Conservation (phyloP, 129 eudicot genomes). For the Helichrysum umbraculigerum region DNA sequence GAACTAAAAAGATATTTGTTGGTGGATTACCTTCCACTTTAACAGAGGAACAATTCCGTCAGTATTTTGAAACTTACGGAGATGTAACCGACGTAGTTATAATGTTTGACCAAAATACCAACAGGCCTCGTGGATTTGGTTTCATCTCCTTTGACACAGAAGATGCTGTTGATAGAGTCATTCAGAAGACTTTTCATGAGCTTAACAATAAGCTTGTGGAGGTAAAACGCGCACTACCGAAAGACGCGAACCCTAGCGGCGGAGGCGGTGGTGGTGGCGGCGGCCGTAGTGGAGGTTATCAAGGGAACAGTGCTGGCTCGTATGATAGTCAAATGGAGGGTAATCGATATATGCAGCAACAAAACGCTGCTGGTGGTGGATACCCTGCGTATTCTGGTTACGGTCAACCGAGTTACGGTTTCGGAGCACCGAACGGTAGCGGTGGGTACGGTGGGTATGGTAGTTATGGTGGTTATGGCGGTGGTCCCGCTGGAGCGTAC, state of each 20-base stretch:
- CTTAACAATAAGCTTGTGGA: slow-evolving; percentile 56
- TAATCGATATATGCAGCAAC: slow-evolving; percentile 45
- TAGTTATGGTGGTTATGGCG: slow-evolving; percentile 43
- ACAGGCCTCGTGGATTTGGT: slow-evolving; percentile 84
- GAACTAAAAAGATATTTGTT: slow-evolving; percentile 82
- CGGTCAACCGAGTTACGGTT: slow-evolving; percentile 49
- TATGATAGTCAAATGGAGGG: slow-evolving; percentile 47
- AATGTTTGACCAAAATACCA: slow-evolving; percentile 73
- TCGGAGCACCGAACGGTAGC: slow-evolving; percentile 41
- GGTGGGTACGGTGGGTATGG: slow-evolving; percentile 47
- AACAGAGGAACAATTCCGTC: slow-evolving; percentile 60
- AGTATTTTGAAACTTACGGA: slow-evolving; percentile 59
- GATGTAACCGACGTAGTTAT: slow-evolving; percentile 65
- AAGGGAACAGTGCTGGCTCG: slow-evolving; percentile 36
- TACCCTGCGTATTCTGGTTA: slow-evolving; percentile 48
- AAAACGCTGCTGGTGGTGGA: slow-evolving; percentile 45
- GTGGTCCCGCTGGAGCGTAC: slow-evolving; percentile 44
- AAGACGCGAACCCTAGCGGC: slow-evolving; percentile 53
- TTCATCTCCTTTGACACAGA: slow-evolving; percentile 71
- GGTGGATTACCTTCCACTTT: slow-evolving; percentile 80
- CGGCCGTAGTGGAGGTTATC: slow-evolving; percentile 44
- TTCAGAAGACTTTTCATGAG: slow-evolving; percentile 56
- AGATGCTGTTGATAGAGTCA: slow-evolving; percentile 74
- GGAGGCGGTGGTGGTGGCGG: slow-evolving; percentile 36
- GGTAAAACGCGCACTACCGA: slow-evolving; percentile 72